These are phyloP conservation scores for Kalmusia sp. DNA, from an alignment of 2,329 filamentous ascomycete species.

Conservation along the genomic window DNA sequence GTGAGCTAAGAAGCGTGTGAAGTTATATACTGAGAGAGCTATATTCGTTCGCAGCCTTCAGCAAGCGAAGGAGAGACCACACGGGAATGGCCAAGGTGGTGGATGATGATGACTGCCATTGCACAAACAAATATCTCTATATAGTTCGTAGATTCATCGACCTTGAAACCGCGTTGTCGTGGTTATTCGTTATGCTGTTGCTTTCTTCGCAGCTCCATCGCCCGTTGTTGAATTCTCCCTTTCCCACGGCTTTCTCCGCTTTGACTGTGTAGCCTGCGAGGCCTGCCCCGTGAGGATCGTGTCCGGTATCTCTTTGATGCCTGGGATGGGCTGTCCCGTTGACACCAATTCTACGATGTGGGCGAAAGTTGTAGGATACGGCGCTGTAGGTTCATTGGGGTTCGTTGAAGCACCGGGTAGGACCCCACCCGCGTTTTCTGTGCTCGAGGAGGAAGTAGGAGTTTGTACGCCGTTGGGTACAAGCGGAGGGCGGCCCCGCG, in stretches of 20 bases:
- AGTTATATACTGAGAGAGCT: no score
- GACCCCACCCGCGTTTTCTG: constrained; percentile 26
- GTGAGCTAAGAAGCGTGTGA: no score
- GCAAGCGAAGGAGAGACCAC: no score
- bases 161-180: background rate
- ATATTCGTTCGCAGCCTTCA: no score
- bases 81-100: no score
- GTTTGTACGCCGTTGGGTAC: constrained; percentile 27
- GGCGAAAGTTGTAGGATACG: constrained; percentile 83
- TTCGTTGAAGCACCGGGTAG: constrained; percentile 28
- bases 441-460: constrained; percentile 14
- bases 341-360: constrained; percentile 87
- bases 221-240: constrained; percentile 53
- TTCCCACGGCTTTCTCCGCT: constrained; percentile 81
- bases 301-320: constrained; percentile 85
- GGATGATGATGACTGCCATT: no score
- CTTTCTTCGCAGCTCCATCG: background rate
- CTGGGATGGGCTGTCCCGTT: constrained; percentile 81
- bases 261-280: constrained; percentile 59
- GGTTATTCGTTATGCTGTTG: background rate
- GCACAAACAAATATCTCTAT: no score
- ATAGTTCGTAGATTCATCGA: no score
- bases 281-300: constrained; percentile 77
- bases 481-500: constrained; percentile 29
- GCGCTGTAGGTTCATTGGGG: constrained; percentile 58